phyloP scores from a whole-genome alignment of 257 asterid species.

The Nicotiana undulata region DNA sequence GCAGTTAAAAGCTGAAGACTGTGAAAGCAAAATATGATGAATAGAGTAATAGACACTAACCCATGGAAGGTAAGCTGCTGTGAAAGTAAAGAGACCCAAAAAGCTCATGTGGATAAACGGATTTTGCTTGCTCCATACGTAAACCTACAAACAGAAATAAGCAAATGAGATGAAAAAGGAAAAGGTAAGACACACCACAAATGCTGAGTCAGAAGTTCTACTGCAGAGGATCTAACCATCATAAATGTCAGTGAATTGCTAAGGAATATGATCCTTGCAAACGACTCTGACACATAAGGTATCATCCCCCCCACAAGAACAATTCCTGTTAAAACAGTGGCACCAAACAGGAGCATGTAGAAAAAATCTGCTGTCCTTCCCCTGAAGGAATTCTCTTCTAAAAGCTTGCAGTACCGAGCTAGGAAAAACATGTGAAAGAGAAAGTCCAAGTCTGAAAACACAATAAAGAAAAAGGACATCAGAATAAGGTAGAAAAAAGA shows the following conservation, averaged over 20 bases:
- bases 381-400: conserved; percentile 92
- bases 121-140: conserved; percentile 99
- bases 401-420: conserved; percentile 99
- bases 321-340: conserved; percentile 80
- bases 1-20: conserved; percentile 1
- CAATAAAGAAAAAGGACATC: conserved; percentile 2
- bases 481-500: background rate
- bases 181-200: background rate
- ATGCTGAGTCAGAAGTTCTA: background rate
- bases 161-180: conserved; percentile 2
- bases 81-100: conserved; percentile 94
- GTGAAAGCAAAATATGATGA: background rate
- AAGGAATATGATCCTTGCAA: conserved; percentile 89
- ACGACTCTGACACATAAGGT: conserved; percentile 89
- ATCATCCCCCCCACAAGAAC: conserved; percentile 96
- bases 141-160: conserved; percentile 46
- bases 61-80: conserved; percentile 99
- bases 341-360: conserved; percentile 94
- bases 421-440: conserved; percentile 99
- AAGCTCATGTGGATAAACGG: conserved; percentile 98
- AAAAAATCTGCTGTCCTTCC: conserved; percentile 98
- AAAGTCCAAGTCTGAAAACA: conserved; percentile 83
- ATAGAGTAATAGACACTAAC: conserved; percentile 34
- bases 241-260: conserved; percentile 98
- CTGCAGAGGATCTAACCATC: conserved; percentile 64